Base-by-base conservation (phyloP, 441 rosid genomes). In the Erodium chrysanthum region DNA sequence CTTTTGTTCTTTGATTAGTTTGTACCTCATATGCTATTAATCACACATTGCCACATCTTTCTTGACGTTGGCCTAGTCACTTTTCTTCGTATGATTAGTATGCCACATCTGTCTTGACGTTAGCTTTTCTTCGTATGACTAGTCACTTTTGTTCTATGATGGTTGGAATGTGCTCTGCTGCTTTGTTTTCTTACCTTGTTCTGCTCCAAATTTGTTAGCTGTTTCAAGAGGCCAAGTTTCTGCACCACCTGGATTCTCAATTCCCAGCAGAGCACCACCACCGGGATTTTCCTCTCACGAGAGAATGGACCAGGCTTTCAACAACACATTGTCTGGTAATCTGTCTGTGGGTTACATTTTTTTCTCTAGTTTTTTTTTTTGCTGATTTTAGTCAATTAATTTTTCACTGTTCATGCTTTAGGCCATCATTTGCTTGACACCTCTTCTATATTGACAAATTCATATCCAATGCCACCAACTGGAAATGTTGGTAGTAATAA, bases 181-280 rank as follows among this genome's bases (percentile, higher is more conserved):
- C 27, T 21, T 6, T 22, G 20, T 14, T 68, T 52, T n/a, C 37
- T 60, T 20, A n/a, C 14, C 50, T 25, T 31, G 20, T 68, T 66
- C 14, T 50, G n/a, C 0, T 0, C 59, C 4, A 31, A 66, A 21
- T 68, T 31, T 11, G 37, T 31, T 75, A 70, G 71, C 84, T 81
- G 94, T 80, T 81, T 79, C 96, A 52, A 84, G 97, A 66, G 77
- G 88, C 77, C 99, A 85, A 76, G 71, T 86, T 58, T 86, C 94
- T 22, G 96, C 88, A 15, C 99, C 97, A 5, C 99, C 97, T 72
- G 99, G 99, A 68, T 94, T 94, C 73, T 77, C 91, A 63, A 81
- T 82, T 62, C 89, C 97, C 64, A 88, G 74, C 75, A 85, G 90
- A 81, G 85, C 94, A 67, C 97, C 99, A 21, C 97, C 99, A 29